Evolutionary conservation across 164 flowering plant species (phyloP), one percentile per base, ranked within the genome.

Genomic region (Liquidambar formosana): DNA sequence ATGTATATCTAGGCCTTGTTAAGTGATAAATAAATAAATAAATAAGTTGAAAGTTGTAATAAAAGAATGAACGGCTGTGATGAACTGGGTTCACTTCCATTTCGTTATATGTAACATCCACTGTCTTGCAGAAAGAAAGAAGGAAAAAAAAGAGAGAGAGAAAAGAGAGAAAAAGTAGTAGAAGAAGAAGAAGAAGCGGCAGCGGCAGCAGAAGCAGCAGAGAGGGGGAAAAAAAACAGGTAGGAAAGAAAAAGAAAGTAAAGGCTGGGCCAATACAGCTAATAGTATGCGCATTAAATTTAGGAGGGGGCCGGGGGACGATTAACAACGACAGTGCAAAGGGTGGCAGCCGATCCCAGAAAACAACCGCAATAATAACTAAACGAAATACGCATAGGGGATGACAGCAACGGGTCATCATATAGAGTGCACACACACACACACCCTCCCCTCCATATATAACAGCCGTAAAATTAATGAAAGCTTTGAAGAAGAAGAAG

Each of bases 281-380:
- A 33, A 33, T 2, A 33, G 41, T 2, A 33, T 33, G 41, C 41
- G 6, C 41, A 33, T 33, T 33, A 33, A 33, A 33, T 33, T 33
- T 33, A 33, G 41, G 4, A 33, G 41, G 41, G 68, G 53, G n/a
- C n/a, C n/a, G n/a, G n/a, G n/a, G n/a, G n/a, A n/a, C n/a, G n/a
- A 74, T 49, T 51, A 71, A 75, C 71, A 75, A 57, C 57, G 74
- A 75, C 78, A 76, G 79, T 58, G 66, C 73, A 72, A 59, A 64
- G 61, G 52, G 68, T 23, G 75, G 79, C 79, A 64, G 79, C 79
- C 21, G 79, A 76, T 76, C 79, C 79, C 75, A 76, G 48, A 71
- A 76, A 71, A 67, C 75, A 71, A 68, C 79, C 65, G 52, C 56
- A 66, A 71, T 65, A 66, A 68, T 66, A 47, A 46, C 38, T 48